A percentile compares a stretch with the other conserved stretches of the same genome.
phyloP scores from a whole-genome alignment of 225 moss, liverwort and hornwort species.

The Pseudisothecium myosuroides region DNA sequence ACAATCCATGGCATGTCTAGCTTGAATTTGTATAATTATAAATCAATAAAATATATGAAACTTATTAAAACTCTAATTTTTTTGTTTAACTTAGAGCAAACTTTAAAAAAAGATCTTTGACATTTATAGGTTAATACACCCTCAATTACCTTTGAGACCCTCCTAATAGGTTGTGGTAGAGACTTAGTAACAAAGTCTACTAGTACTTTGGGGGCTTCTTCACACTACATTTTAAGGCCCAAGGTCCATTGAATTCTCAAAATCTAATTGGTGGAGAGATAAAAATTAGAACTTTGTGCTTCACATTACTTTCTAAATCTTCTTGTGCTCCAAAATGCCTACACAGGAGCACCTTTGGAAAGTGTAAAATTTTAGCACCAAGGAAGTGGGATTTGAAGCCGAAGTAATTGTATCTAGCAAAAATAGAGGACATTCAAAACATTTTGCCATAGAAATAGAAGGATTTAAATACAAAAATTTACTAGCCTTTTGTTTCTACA shows the following conservation, averaged over 20 bases:
- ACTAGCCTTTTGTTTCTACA: too few relatives aligned
- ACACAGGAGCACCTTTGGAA: too few relatives aligned
- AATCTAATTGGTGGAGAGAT: too few relatives aligned
- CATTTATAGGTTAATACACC: fast-evolving
- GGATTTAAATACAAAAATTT: too few relatives aligned
- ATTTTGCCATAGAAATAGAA: too few relatives aligned
- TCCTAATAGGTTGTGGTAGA: not conserved
- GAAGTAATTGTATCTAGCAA: not conserved
- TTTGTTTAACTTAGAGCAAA: not conserved
- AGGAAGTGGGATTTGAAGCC: too few relatives aligned
- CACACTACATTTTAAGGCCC: not conserved
- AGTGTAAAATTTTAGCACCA: too few relatives aligned
- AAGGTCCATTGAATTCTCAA: not conserved
- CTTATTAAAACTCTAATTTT: not conserved
- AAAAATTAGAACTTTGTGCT: too few relatives aligned
- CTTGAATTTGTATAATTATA: not conserved
- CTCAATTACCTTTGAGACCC: not conserved
- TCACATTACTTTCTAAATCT: too few relatives aligned
- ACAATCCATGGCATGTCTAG: fast-evolving
- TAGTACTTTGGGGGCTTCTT: fast-evolving
- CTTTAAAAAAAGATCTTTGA: not conserved
- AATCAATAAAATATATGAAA: not conserved
- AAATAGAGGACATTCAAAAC: too few relatives aligned
- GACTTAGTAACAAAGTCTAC: fast-evolving
- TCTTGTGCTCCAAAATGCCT: too few relatives aligned